Percentiles rank a stretch among this genome's conserved stretches.
phyloP scores from a whole-genome alignment of 1,284 basidiomycete genomes.

The Papiliotrema fonsecae region DNA sequence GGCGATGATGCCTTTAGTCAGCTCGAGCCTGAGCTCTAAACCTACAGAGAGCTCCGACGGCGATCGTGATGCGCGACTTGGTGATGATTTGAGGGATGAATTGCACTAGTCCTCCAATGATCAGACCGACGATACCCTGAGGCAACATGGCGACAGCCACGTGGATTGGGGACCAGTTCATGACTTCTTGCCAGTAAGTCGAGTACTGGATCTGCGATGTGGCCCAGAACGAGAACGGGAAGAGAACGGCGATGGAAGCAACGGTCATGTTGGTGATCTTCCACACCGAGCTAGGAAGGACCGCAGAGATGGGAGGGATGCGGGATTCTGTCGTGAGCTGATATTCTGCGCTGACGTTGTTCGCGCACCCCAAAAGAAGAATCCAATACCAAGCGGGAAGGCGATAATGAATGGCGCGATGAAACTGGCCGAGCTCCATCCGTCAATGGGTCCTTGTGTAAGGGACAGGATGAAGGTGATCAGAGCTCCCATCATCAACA shows the following conservation, averaged over 20 bases:
- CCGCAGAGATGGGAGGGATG: slow-evolving; percentile 23
- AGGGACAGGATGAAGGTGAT: slow-evolving; percentile 43
- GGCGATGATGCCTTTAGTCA: slow-evolving; percentile 23
- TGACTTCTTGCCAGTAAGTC: slow-evolving; percentile 21
- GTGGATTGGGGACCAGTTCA: slow-evolving; percentile 27
- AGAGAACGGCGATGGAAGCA: slow-evolving; percentile 17
- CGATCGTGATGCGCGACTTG: slow-evolving; percentile 23
- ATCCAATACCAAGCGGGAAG: slow-evolving; percentile 26
- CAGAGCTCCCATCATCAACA: slow-evolving; percentile 32
- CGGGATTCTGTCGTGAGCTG: slow-evolving; percentile 13
- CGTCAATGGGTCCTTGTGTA: slow-evolving; percentile 40
- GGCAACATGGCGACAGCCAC: slow-evolving; percentile 37
- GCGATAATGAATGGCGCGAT: slow-evolving; percentile 42
- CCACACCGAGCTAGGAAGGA: slow-evolving; percentile 33
- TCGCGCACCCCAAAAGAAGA: slow-evolving; percentile 40
- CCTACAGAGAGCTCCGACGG: slow-evolving; percentile 26
- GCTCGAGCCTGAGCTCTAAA: too few species aligned
- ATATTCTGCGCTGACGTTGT: background rate
- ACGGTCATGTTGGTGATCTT: slow-evolving; percentile 36
- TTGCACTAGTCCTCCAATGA: slow-evolving; percentile 28
- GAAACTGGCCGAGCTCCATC: slow-evolving; percentile 40
- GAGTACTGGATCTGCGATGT: slow-evolving; percentile 29
- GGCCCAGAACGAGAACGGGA: slow-evolving; percentile 33
- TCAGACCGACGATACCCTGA: slow-evolving; percentile 32
- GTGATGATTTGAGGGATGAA: slow-evolving; percentile 27